Base-by-base conservation (phyloP, 2,329 filamentous ascomycete genomes). In the Ophiostoma sp. region DNA sequence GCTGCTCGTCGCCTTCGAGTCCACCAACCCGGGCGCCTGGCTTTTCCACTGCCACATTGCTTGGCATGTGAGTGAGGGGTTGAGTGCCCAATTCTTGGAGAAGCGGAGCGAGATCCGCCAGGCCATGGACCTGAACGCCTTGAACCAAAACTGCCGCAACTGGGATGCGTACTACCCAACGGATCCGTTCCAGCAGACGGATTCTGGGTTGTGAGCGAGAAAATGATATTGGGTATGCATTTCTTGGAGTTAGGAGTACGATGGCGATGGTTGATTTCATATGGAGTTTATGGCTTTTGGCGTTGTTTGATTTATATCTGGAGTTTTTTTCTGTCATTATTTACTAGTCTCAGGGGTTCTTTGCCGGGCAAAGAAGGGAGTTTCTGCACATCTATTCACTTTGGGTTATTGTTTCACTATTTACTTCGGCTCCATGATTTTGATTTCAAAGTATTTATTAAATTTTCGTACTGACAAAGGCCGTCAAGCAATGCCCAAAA, bases 1-100 rank as follows among this genome's bases (percentile, higher is more conserved):
- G 77, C 74, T 87, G 12, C 81, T 83, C 3, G 78, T 87, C 25
- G 84, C 82, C 0, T 87, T 85, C 76, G 76, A 80, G 71, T 79
- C 83, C 1, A 82, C 87, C 76, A 87, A 87, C 73, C 85, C 85
- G 0, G 85, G 85, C 25, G 77, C 80, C 19, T 85, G 83, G 83
- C 75, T 83, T 50, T 80, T 84, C 76, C 83, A 84, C 75, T 84
- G 83, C 77, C 83, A 85, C 76, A 84, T 85, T 75, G 82, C 82
- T 19, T 85, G 82, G 84, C 85, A 87, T 76, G 80, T 84, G 31
- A 79, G 78, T 68, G 80, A 82, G 74, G 85, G 84, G 59, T 81
- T 87, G 6, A 84, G 82, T 6, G 78, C 87, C 52, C 86, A 88
- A 78, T 86, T 87, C 76, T 75, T 87, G 31, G 87, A 77, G 74